Conservation (phyloP, 371 early-diverging fungal species). For the Mortierella sp. region DNA sequence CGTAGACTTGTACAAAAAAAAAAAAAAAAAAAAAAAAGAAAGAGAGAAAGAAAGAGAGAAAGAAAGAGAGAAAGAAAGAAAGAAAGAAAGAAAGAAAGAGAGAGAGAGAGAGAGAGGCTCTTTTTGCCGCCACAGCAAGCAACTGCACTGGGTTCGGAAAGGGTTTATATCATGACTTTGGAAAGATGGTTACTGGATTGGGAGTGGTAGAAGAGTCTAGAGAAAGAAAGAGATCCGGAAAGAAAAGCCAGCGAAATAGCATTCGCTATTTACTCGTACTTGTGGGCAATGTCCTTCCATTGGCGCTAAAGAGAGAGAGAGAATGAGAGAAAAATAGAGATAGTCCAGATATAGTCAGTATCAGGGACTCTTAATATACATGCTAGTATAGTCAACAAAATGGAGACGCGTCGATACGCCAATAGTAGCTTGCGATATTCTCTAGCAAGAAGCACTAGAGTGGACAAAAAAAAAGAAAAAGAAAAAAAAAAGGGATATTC, state of each 20-base stretch:
- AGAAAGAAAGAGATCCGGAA: not conserved
- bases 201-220: not conserved
- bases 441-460: too few relatives aligned
- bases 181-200: not conserved
- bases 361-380: too few relatives aligned
- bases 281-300: constrained; percentile 54
- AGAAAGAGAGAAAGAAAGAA: not conserved
- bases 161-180: not conserved
- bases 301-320: constrained; percentile 29
- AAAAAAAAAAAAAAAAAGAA: constrained; percentile 6
- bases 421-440: too few relatives aligned
- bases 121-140: not conserved
- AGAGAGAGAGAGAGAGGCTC: not conserved
- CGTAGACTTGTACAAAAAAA: too few relatives aligned
- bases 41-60: not conserved
- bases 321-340: not conserved
- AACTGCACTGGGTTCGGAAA: not conserved
- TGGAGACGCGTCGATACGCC: too few relatives aligned
- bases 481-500: constrained; percentile 6
- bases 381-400: too few relatives aligned
- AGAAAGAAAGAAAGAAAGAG: not conserved
- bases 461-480: not conserved
- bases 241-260: not conserved
- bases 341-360: not conserved
- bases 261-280: constrained; percentile 43